Evolutionary conservation across 345 rosid genomes (phyloP).

Genomic region (Pugionium cornutum): DNA sequence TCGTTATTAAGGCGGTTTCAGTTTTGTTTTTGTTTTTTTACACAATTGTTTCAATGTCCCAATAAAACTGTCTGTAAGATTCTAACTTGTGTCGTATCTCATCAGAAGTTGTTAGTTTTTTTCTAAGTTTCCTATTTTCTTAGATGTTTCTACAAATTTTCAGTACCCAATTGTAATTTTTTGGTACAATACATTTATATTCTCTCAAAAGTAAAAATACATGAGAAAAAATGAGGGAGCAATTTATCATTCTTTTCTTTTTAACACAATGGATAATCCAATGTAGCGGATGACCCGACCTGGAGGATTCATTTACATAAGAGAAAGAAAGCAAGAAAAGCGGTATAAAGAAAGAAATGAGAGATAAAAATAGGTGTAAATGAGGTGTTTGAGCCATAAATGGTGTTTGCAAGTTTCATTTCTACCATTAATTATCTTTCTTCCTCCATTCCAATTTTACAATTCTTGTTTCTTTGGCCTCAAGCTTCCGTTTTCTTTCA

Average conservation of each 20-base stretch:
- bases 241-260: no score
- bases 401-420: neutral
- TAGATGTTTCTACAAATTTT: no score
- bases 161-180: no score
- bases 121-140: no score
- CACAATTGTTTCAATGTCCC: neutral
- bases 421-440: neutral
- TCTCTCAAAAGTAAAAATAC: no score
- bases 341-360: neutral
- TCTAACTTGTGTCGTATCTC: slow-evolving; percentile 1
- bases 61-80: neutral
- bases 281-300: no score
- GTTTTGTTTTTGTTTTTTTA: neutral
- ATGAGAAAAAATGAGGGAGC: no score
- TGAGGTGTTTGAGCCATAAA: slow-evolving; percentile 16
- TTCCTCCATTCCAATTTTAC: slow-evolving; percentile 14
- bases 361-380: slow-evolving; percentile 24
- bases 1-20: slow-evolving; percentile 26
- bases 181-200: no score
- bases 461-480: slow-evolving; percentile 30
- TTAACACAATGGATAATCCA: no score
- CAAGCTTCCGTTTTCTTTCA: slow-evolving; percentile 28
- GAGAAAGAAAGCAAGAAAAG: neutral
- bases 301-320: neutral
- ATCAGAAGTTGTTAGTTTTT: no score